Conservation (phyloP, 768 basidiomycete genomes). For the Hygrophoropsis aurantiaca region DNA sequence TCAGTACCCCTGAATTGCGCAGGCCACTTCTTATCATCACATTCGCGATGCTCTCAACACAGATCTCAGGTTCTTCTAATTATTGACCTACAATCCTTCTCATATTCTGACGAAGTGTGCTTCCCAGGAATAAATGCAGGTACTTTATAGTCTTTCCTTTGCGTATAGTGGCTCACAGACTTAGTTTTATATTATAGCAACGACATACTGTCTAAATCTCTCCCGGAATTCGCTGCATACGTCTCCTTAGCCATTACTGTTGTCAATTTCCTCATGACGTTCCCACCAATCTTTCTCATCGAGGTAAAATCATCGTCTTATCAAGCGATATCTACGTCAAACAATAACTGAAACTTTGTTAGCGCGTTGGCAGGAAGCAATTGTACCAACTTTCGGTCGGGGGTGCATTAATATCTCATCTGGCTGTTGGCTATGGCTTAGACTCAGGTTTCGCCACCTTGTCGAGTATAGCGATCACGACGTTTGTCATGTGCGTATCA, state of each 20-base stretch:
- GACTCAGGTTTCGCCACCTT: slow-evolving; percentile 57
- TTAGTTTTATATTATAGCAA: slow-evolving; percentile 90
- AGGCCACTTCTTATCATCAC: slow-evolving; percentile 65
- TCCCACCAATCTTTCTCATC: slow-evolving; percentile 84
- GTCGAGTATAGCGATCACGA: slow-evolving; percentile 71
- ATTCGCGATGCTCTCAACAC: slow-evolving; percentile 75
- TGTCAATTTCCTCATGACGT: slow-evolving; percentile 73
- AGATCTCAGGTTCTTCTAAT: slow-evolving; percentile 60
- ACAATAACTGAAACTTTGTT: slow-evolving; percentile 8
- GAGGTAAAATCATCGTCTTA: slow-evolving; percentile 50
- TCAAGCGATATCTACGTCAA: too few relatives aligned
- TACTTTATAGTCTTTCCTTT: slow-evolving; percentile 16
- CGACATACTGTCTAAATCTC: slow-evolving; percentile 75
- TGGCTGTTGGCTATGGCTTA: slow-evolving; percentile 69
- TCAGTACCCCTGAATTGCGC: slow-evolving; percentile 53
- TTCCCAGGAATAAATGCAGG: slow-evolving; percentile 73
- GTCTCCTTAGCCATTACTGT: slow-evolving; percentile 83
- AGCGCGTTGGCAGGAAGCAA: slow-evolving; percentile 74
- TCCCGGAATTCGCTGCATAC: slow-evolving; percentile 79
- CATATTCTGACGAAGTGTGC: too few relatives aligned
- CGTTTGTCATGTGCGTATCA: slow-evolving; percentile 82
- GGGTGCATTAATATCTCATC: slow-evolving; percentile 66
- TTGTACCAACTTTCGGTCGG: slow-evolving; percentile 66
- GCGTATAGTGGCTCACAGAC: slow-evolving; percentile 3
- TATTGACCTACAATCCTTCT: not conserved